Base-by-base conservation (phyloP, 257 asterid species). In the Thymus mandschuricus region DNA sequence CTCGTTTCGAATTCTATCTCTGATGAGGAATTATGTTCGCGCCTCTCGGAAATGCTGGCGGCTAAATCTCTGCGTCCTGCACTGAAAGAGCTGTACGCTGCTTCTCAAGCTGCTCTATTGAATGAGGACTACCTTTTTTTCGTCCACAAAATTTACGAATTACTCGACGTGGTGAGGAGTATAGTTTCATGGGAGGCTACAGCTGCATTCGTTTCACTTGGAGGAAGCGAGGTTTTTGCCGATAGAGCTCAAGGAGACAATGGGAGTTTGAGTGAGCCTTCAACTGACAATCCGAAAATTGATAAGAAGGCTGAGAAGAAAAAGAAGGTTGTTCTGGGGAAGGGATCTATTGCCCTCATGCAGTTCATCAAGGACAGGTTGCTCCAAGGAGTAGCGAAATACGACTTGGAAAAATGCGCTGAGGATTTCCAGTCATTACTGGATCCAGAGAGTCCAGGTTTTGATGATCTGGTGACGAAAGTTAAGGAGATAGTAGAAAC, bases 401-500 rank as follows among this genome's bases (percentile, higher is more conserved):
- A 64, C 40, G 80, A 75, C 54, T 76, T 86, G 81, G 89, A 82
- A 58, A 80, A 78, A 64, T 81, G 49, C 65, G 73, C 72, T 50
- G 74, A 61, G 60, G 78, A 76, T 77, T 76, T 85, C 59, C 71
- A 75, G 30, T 75, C 84, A 1, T 60, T 82, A 56, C 78, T 92
- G 78, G 86, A 95, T 75, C 96, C 94, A 1, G 76, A 75, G 68
- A 76, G 75, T 55, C 46, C 66, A 48, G 77, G 81, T 12, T 86
- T 86, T 71, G 86, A 81, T 34, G 81, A 64, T 64, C 79, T 95
- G 43, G 56, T 85, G 51, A 57, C 72, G 74, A 95, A 89, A 78
- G 86, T 89, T 76, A 95, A 88, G 79, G 98, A 87, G 76, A 89
- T 92, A 4, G 98, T 91, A 51, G 96, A 92, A 76, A 89, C 92